Evolutionary conservation across 2,329 filamentous ascomycete genomes (phyloP).

Genomic region (Xylariales sp.): DNA sequence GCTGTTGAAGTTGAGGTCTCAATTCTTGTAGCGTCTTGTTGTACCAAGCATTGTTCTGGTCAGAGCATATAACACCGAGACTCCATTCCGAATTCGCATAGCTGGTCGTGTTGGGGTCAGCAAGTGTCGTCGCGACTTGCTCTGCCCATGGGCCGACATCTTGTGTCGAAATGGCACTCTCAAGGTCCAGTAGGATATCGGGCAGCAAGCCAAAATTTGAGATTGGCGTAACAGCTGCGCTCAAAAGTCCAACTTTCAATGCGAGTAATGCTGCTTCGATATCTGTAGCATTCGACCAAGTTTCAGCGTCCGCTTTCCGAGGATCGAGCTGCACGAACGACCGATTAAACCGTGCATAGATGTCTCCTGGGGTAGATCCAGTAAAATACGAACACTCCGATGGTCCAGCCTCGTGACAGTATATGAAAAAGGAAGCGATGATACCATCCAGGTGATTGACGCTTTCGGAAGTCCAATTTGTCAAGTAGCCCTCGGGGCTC

Average conservation of each 20-base stretch:
- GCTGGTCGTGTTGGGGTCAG: not conserved
- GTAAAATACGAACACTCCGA: constrained; percentile 32
- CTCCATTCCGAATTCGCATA: constrained; percentile 2
- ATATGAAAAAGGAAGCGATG: constrained; percentile 37
- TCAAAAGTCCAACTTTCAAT: constrained; percentile 9
- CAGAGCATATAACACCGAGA: constrained; percentile 11
- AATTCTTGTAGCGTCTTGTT: constrained; percentile 11
- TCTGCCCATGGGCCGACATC: constrained; percentile 4
- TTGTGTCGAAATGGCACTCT: constrained; percentile 5
- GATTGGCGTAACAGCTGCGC: constrained; percentile 1
- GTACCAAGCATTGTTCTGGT: constrained; percentile 13
- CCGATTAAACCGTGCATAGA: constrained; percentile 24
- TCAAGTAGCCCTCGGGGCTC: constrained; percentile 31
- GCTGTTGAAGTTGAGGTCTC: constrained; percentile 6
- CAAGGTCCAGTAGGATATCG: constrained; percentile 1
- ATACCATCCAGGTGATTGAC: constrained; percentile 38
- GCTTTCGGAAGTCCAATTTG: constrained; percentile 31
- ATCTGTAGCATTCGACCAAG: constrained; percentile 17
- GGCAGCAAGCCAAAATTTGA: constrained; percentile 1
- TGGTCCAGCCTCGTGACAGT: constrained; percentile 36
- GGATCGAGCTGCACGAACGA: constrained; percentile 16
- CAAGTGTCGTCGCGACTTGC: not conserved
- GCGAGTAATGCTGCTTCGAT: constrained; percentile 10
- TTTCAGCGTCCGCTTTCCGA: constrained; percentile 10
- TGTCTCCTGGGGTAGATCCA: constrained; percentile 26